A percentile compares a stretch with the other conserved stretches of the same genome.
Conservation (phyloP, 495 filamentous ascomycete species). For the Polyplosphaeria fusca region DNA sequence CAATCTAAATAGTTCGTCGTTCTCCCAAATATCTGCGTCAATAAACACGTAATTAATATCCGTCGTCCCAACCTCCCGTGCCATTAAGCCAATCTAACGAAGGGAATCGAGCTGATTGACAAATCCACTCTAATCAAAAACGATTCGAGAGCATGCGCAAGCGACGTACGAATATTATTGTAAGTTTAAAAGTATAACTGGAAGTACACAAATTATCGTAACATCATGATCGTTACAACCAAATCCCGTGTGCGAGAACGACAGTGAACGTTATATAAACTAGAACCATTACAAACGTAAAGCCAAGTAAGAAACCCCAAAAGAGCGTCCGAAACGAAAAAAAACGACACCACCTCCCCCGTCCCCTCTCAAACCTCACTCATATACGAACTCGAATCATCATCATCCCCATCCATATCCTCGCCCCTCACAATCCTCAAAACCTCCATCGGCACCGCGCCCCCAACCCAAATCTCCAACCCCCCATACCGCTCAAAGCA, state of each 20-base stretch:
- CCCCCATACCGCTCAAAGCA: constrained; percentile 27
- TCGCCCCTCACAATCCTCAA: constrained; percentile 19
- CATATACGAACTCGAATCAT: neutral
- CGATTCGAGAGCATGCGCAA: too few relatives aligned
- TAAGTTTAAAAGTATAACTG: neutral
- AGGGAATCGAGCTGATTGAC: too few relatives aligned
- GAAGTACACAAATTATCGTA: neutral
- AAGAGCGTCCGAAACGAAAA: neutral
- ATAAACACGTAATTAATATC: too few relatives aligned
- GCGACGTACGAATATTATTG: too few relatives aligned
- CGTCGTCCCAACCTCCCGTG: too few relatives aligned
- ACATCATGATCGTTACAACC: neutral
- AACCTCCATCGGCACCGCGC: constrained; percentile 11
- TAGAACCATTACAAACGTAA: neutral
- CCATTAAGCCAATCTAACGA: too few relatives aligned
- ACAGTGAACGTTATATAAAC: neutral
- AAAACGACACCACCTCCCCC: neutral
- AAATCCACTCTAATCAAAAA: too few relatives aligned
- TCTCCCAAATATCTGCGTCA: too few relatives aligned
- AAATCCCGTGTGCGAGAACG: too few relatives aligned
- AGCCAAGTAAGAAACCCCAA: neutral
- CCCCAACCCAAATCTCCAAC: constrained; percentile 15
- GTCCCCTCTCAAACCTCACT: neutral
- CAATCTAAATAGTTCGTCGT: too few relatives aligned
- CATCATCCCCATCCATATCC: constrained; percentile 1